Base-by-base conservation (phyloP, 164 flowering plant species). In the Nymphaea thermarum region DNA sequence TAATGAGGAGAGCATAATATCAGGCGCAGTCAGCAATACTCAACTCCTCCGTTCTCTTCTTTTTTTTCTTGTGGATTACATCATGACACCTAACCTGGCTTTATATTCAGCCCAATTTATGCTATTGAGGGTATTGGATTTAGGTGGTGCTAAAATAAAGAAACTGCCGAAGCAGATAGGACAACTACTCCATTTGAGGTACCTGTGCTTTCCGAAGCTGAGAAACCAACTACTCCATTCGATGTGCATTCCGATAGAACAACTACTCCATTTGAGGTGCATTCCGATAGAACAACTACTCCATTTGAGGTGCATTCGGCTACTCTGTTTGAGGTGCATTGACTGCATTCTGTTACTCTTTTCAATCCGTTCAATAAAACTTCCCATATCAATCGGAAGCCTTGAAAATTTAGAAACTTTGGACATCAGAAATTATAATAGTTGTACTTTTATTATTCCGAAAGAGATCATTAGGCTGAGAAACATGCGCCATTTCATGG, bases 381-480 rank as follows among this genome's bases (percentile, higher is more conserved):
- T 47, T 7, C 71, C 71, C 44, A 44, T 6, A 6, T 71, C 68
- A 41, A 47, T 66, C 2, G 64, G 68, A 2, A 6, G 66, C 6
- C 65, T 71, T 11, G 0, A 14, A 18, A 61, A 71, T 41, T 43
- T 71, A 43, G 64, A 71, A 61, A 66, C 65, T 57, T 14, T 71
- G 6, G 43, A n/a, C n/a, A n/a, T n/a, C n/a, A n/a, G n/a, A n/a
- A n/a, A n/a, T n/a, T n/a, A n/a, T n/a, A n/a, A n/a, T n/a, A n/a
- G n/a, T n/a, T n/a, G n/a, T n/a, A n/a, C n/a, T n/a, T n/a, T n/a
- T n/a, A n/a, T n/a, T n/a, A n/a, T n/a, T n/a, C n/a, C n/a, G n/a
- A n/a, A n/a, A n/a, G 60, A 6, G 11, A 59, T 66, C 8, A 44
- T 66, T 63, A 66, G 62, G 53, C 42, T 73, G 63, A 43, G 53